A percentile compares a stretch with the other conserved stretches of the same genome.
Conservation (phyloP, 306 rosid species). For the Vachellia pachyceras region DNA sequence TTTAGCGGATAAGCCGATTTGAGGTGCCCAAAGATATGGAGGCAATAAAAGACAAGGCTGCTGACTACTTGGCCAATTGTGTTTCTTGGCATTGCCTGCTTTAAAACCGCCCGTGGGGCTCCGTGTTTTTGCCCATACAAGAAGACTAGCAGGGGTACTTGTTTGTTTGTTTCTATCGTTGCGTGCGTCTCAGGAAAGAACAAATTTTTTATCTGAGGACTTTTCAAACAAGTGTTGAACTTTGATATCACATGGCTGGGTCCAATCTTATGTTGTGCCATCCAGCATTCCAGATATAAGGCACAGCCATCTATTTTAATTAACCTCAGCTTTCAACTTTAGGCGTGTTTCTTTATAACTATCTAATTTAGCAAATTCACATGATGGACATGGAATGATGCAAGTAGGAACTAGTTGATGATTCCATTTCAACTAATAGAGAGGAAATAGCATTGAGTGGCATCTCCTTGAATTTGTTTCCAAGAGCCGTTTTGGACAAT, state of each 20-base stretch:
- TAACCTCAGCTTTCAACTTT: not conserved
- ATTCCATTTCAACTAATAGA: not conserved
- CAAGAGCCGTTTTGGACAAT: conserved; percentile 1
- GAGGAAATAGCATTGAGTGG: not conserved
- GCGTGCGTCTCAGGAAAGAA: not conserved
- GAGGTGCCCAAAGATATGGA: not conserved
- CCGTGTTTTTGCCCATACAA: not conserved
- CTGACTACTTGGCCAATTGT: not conserved
- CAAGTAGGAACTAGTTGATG: not conserved
- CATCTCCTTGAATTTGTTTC: not conserved
- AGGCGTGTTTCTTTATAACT: not conserved
- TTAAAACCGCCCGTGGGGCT: not conserved
- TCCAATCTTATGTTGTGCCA: too few species aligned
- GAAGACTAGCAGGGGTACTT: not conserved
- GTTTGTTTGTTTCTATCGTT: not conserved
- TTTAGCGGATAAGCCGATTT: not conserved
- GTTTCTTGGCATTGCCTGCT: not conserved
- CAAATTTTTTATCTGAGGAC: not conserved
- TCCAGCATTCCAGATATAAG: not conserved
- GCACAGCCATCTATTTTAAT: not conserved
- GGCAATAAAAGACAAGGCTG: not conserved
- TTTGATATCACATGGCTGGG: not conserved
- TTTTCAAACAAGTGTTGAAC: not conserved
- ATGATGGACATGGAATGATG: not conserved
- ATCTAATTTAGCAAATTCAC: not conserved